Percentiles rank a stretch among this genome's conserved stretches.
phyloP scores from a whole-genome alignment of 805 yeast species.

The Yarrowia divulgata region DNA sequence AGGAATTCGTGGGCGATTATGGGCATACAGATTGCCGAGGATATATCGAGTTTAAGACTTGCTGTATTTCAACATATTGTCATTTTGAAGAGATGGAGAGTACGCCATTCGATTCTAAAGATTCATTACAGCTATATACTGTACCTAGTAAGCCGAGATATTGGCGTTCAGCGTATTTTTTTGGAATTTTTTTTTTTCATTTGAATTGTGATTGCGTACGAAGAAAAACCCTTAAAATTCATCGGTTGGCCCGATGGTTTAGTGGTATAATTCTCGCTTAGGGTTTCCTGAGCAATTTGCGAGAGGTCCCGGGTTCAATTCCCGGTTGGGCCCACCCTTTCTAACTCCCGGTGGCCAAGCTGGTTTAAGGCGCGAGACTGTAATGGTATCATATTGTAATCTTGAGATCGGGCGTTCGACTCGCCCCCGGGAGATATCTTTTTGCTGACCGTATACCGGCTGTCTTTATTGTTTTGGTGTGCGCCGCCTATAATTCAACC shows the following conservation, averaged over 20 bases:
- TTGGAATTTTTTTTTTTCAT: no score
- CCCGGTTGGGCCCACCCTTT: conserved; percentile 35
- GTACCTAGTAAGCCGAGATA: no score
- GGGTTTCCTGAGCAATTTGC: conserved; percentile 38
- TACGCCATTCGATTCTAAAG: no score
- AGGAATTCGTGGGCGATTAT: no score
- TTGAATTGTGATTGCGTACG: neutral
- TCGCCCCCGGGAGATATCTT: conserved; percentile 39
- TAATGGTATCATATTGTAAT: conserved; percentile 36
- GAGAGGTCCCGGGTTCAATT: conserved; percentile 40
- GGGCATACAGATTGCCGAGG: no score
- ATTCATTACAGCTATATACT: no score
- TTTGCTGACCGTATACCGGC: neutral
- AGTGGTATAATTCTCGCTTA: conserved; percentile 40
- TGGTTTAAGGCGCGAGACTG: conserved; percentile 40
- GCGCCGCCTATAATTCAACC: neutral
- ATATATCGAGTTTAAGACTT: no score
- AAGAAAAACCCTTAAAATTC: neutral
- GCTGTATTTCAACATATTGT: no score
- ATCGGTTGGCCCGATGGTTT: conserved; percentile 38
- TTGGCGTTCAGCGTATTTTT: no score
- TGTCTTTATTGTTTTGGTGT: no score
- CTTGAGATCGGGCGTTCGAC: conserved; percentile 40
- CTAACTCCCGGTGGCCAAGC: conserved; percentile 38
- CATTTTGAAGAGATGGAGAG: no score